Conservation (phyloP, 2,329 filamentous ascomycete genomes). For the Polytolypa hystricis region DNA sequence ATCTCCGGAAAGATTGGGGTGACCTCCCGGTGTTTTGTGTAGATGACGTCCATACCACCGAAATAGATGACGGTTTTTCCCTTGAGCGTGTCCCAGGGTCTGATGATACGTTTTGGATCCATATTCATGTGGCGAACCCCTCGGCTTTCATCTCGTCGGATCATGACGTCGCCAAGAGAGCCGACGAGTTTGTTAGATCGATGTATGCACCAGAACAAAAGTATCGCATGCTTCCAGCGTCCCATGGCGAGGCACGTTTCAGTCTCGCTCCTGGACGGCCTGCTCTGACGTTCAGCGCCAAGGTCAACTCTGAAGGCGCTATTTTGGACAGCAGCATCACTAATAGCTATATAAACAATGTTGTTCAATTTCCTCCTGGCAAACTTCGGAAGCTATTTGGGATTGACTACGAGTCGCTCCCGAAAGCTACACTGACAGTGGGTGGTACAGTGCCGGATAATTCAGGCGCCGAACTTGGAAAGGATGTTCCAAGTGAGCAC, state of each 20-base stretch:
- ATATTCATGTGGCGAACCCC: constrained; percentile 53
- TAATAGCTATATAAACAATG: constrained; percentile 44
- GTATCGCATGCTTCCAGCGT: constrained; percentile 46
- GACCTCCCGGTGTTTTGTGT: constrained; percentile 49
- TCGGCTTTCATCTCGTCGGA: constrained; percentile 48
- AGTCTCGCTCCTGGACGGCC: constrained; percentile 45
- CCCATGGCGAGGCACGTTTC: constrained; percentile 40
- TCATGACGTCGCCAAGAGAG: constrained; percentile 43
- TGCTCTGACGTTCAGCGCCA: constrained; percentile 50
- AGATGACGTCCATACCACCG: constrained; percentile 42
- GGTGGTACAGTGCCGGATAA: constrained; percentile 20
- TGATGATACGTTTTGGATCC: constrained; percentile 44
- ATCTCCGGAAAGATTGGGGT: constrained; percentile 47
- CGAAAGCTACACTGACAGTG: constrained; percentile 18
- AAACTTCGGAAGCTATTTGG: constrained; percentile 29
- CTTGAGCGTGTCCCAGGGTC: constrained; percentile 39
- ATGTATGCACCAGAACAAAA: constrained; percentile 44
- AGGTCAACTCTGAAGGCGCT: constrained; percentile 40
- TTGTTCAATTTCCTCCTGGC: constrained; percentile 41
- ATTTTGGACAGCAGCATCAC: constrained; percentile 44
- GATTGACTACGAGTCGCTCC: constrained; percentile 12
- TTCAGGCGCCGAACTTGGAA: constrained; percentile 15
- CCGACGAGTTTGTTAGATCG: constrained; percentile 42
- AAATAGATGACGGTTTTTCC: constrained; percentile 55
- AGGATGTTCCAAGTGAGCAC: constrained; percentile 24